Conservation (phyloP, 148 eudicot species). For the Gaultheria prostrata region DNA sequence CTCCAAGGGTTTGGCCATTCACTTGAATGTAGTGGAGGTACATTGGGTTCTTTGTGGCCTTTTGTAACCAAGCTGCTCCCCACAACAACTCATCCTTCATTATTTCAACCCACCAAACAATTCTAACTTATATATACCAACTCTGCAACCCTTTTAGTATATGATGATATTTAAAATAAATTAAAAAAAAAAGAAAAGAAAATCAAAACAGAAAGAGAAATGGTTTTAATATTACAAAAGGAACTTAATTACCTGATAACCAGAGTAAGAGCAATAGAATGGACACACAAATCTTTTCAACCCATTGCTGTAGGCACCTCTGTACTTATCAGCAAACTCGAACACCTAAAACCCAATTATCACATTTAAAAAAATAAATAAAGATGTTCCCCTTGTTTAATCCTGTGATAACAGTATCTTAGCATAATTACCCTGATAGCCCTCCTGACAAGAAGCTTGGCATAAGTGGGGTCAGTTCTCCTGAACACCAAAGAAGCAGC, state of each 20-base stretch:
- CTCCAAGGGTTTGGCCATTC: constrained; percentile 72
- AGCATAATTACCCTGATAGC: constrained; percentile 57
- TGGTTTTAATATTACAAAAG: background rate
- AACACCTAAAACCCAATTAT: constrained; percentile 44
- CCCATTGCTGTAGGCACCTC: constrained; percentile 66
- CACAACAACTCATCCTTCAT: constrained; percentile 74
- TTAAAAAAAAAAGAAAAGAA: too few species aligned
- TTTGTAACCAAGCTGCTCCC: constrained; percentile 89
- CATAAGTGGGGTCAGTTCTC: constrained; percentile 63
- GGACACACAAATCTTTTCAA: constrained; percentile 59
- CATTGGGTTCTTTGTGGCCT: constrained; percentile 67
- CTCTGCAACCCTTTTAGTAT: background rate
- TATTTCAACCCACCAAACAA: background rate
- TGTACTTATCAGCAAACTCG: constrained; percentile 76
- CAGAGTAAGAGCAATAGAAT: constrained; percentile 62
- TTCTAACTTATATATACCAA: background rate
- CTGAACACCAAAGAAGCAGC: constrained; percentile 90
- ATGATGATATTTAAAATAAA: too few species aligned
- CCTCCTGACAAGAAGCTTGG: constrained; percentile 57
- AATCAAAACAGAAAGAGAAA: background rate
- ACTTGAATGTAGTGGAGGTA: constrained; percentile 65
- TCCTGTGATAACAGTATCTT: background rate
- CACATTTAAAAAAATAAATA: background rate
- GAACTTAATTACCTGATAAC: constrained; percentile 61
- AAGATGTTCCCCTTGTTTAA: background rate